Conservation (phyloP, 306 rosid species). For the Lathyrus oleraceus region DNA sequence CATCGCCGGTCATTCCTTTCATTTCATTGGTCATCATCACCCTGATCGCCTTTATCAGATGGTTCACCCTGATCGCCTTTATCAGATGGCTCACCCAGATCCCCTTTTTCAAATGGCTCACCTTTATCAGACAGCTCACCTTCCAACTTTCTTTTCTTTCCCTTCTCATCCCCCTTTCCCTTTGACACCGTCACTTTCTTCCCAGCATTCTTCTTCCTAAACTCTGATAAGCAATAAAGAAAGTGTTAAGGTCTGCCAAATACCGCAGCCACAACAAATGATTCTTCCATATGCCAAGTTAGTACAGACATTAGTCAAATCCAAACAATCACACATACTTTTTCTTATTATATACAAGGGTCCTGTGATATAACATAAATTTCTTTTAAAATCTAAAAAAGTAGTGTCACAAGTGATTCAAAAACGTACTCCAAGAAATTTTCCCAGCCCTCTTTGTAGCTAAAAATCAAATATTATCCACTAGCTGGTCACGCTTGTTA, state of each 20-base stretch:
- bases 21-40: slow-evolving; percentile 29
- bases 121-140: slow-evolving; percentile 45
- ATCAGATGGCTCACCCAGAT: not conserved
- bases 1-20: slow-evolving; percentile 16
- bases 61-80: not conserved
- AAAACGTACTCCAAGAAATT: not conserved
- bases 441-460: slow-evolving; percentile 20
- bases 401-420: not conserved
- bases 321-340: not conserved
- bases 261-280: not conserved
- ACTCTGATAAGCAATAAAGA: slow-evolving; percentile 51
- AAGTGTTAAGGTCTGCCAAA: slow-evolving; percentile 6
- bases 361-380: not conserved
- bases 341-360: not conserved
- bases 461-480: slow-evolving; percentile 11
- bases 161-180: slow-evolving; percentile 51
- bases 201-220: slow-evolving; percentile 70
- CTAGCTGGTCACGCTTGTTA: not conserved
- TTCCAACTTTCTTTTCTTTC: slow-evolving; percentile 64
- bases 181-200: slow-evolving; percentile 62
- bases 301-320: not conserved
- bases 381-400: slow-evolving; percentile 17
- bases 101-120: too few species aligned
- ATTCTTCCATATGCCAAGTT: not conserved
- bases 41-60: not conserved